Evolutionary conservation across 129 eudicot species (phyloP).

Genomic region (Scalesia atractyloides): DNA sequence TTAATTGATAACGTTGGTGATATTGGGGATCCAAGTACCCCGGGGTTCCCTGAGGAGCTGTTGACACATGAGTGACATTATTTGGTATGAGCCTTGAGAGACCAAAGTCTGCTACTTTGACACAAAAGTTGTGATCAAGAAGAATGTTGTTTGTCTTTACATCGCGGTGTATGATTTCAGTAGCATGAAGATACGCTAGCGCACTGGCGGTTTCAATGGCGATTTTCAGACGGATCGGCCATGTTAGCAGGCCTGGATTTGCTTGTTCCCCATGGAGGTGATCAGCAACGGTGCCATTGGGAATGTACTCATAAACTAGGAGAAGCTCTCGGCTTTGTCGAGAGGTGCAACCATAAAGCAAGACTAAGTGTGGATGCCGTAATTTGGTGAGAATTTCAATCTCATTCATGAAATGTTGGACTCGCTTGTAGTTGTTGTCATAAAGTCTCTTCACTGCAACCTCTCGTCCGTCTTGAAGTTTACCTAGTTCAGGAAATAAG

Average conservation of each 20-base stretch:
- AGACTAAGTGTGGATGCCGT: constrained; percentile 56
- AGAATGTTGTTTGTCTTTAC: constrained; percentile 54
- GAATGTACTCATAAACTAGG: constrained; percentile 53
- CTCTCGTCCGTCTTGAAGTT: constrained; percentile 61
- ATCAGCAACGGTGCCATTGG: constrained; percentile 65
- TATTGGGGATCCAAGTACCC: constrained; percentile 87
- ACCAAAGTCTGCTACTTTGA: constrained; percentile 59
- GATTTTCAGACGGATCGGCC: constrained; percentile 64
- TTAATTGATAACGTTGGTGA: constrained; percentile 65
- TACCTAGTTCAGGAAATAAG: constrained; percentile 54
- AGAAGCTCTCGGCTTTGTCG: constrained; percentile 52
- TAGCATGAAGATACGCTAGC: constrained; percentile 66
- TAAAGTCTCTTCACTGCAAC: constrained; percentile 72
- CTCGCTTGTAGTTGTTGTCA: constrained; percentile 55
- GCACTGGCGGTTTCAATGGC: constrained; percentile 80
- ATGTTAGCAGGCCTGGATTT: constrained; percentile 40
- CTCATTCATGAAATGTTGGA: constrained; percentile 69
- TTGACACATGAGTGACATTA: constrained; percentile 69
- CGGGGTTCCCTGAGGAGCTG: constrained; percentile 93
- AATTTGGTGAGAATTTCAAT: constrained; percentile 54
- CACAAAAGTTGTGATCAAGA: constrained; percentile 39
- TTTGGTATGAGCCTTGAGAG: constrained; percentile 53
- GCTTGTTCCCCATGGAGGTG: constrained; percentile 69
- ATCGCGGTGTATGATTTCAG: constrained; percentile 57
- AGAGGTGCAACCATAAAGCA: constrained; percentile 77